Evolutionary conservation across 1,284 basidiomycete genomes (phyloP).

Genomic region (Ceratorhiza oryzae-sativae): DNA sequence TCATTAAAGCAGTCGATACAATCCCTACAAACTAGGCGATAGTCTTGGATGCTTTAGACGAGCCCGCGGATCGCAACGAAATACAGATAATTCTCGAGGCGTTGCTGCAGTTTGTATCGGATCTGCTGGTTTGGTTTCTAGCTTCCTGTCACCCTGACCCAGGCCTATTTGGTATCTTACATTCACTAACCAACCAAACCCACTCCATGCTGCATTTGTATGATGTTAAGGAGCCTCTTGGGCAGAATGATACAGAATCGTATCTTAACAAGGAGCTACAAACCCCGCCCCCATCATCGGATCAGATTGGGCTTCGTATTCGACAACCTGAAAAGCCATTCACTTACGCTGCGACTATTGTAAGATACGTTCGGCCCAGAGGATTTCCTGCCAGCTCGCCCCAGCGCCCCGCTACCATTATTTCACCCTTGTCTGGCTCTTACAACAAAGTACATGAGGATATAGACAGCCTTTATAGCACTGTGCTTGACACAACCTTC

Average conservation of each 20-base stretch:
- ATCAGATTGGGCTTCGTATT: not conserved
- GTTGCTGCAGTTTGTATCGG: not conserved
- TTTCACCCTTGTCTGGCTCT: not conserved
- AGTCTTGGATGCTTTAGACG: constrained; percentile 20
- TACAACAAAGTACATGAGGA: not conserved
- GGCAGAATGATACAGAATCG: constrained; percentile 3
- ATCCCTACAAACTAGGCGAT: not conserved
- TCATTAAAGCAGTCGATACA: not conserved
- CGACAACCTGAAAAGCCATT: not conserved
- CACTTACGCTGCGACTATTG: constrained; percentile 3
- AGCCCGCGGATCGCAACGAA: not conserved
- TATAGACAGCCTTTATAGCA: constrained; percentile 5
- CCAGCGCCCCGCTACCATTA: not conserved
- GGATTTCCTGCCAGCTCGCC: not conserved
- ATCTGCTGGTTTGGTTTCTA: constrained; percentile 8
- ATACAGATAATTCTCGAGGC: not conserved
- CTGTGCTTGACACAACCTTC: constrained; percentile 1
- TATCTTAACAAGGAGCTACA: constrained; percentile 1
- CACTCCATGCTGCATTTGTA: constrained; percentile 6
- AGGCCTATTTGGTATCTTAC: not conserved
- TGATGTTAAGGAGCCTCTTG: constrained; percentile 4
- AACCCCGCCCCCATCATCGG: not conserved
- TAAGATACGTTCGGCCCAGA: not conserved
- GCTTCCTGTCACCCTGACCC: constrained; percentile 16
- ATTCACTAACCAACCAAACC: not conserved